These are phyloP conservation scores for Trichoderma cornu-damae DNA, from an alignment of 2,329 filamentous ascomycete species.

Conservation along the genomic window DNA sequence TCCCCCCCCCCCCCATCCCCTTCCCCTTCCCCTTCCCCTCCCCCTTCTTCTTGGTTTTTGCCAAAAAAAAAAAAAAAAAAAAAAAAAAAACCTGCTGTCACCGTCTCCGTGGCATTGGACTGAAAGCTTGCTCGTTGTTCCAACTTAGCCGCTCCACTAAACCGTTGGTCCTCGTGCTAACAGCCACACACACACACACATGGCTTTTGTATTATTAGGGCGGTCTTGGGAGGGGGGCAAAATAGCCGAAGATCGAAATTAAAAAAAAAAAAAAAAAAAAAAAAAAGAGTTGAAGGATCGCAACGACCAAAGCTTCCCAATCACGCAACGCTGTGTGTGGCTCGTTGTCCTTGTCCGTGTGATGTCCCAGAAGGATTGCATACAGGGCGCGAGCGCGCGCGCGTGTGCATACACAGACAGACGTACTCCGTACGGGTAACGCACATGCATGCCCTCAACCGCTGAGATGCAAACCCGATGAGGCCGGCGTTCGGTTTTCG, in stretches of 20 bases:
- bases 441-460: slow-evolving; percentile 1
- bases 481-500: not conserved
- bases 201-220: not conserved
- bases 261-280: no score
- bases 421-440: not conserved
- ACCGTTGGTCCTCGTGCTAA: no score
- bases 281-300: no score
- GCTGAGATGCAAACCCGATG: slow-evolving; percentile 6
- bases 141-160: slow-evolving; percentile 2
- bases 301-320: no score
- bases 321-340: not conserved
- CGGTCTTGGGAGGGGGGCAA: not conserved
- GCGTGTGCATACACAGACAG: not conserved
- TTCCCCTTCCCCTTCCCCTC: not conserved
- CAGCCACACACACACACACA: not conserved
- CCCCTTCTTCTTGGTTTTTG: not conserved
- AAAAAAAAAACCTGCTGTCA: not conserved
- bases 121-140: no score
- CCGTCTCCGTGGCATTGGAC: slow-evolving; percentile 8
- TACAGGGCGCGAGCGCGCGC: slow-evolving; percentile 7
- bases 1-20: no score
- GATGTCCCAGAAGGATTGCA: slow-evolving; percentile 10
- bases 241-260: not conserved
- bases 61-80: not conserved
- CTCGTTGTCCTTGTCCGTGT: slow-evolving; percentile 8